Evolutionary conservation across 208 protist species (phyloP), one percentile per base, ranked within the genome.

Genomic region (Crithidia expoeki): DNA sequence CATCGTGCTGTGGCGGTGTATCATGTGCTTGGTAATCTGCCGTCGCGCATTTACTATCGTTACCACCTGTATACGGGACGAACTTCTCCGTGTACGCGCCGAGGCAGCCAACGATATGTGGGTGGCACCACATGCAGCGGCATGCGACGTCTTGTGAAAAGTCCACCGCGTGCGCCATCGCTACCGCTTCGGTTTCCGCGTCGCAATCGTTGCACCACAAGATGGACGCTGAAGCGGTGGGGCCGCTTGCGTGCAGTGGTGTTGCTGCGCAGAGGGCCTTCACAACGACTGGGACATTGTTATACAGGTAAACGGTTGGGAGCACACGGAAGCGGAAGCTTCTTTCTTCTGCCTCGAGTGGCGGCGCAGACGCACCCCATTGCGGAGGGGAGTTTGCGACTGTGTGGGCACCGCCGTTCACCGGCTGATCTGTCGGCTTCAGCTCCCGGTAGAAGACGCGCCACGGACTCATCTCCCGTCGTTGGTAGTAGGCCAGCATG

Each of bases 1-100:
- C n/a, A n/a, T n/a, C n/a, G n/a, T n/a, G n/a, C n/a, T n/a, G n/a
- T n/a, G n/a, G n/a, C n/a, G n/a, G n/a, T n/a, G n/a, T n/a, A n/a
- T n/a, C n/a, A n/a, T n/a, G n/a, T n/a, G n/a, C n/a, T n/a, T n/a
- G n/a, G n/a, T n/a, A n/a, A n/a, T n/a, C n/a, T n/a, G n/a, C n/a
- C n/a, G n/a, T n/a, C n/a, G n/a, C n/a, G n/a, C n/a, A n/a, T n/a
- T n/a, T n/a, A n/a, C n/a, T n/a, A n/a, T n/a, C n/a, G n/a, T n/a
- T n/a, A n/a, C n/a, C n/a, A n/a, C n/a, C n/a, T 53, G 23, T 53
- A 5, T 17, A 30, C 17, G 10, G 49, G 34, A 51, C 50, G 58
- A 86, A 80, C 65, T 74, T 85, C 62, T 94, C 85, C 25, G 84
- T 87, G 72, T 81, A 94, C 21, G 79, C 83, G 17, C 89, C 89